These are phyloP conservation scores for Chenopodium formosanum DNA, from an alignment of 148 eudicot genomes.

Conservation along the genomic window DNA sequence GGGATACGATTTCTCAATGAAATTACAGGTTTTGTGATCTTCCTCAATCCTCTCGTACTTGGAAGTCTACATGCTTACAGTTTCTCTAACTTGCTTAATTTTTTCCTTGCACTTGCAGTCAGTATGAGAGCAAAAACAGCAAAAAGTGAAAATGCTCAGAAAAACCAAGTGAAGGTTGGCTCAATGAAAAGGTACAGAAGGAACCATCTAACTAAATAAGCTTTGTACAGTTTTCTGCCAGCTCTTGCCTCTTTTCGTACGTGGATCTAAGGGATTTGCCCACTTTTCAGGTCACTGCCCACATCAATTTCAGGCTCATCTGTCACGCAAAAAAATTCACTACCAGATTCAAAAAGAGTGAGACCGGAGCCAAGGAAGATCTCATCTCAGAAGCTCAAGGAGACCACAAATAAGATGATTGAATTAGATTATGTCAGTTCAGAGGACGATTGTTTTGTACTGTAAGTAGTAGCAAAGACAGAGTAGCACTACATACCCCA, in stretches of 20 bases:
- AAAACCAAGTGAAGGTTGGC: conserved; percentile 28
- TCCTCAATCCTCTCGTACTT: conserved; percentile 6
- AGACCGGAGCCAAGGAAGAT: conserved; percentile 42
- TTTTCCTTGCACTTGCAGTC: conserved; percentile 33
- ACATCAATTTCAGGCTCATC: conserved; percentile 33
- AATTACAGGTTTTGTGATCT: conserved; percentile 61
- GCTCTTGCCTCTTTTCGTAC: not conserved
- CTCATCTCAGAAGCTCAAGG: conserved; percentile 35
- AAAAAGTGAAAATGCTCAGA: conserved; percentile 31
- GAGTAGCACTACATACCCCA: not conserved
- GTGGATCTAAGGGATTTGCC: not conserved
- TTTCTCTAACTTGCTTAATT: not conserved
- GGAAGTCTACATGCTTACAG: not conserved
- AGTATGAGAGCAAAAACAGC: conserved; percentile 36
- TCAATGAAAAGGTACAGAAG: conserved; percentile 49
- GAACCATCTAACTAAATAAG: not conserved
- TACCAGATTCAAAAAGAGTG: conserved; percentile 53
- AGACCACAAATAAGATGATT: conserved; percentile 60
- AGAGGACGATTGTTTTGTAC: conserved; percentile 54
- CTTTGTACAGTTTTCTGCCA: not conserved
- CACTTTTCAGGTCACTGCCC: conserved; percentile 33
- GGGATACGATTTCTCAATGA: conserved; percentile 84
- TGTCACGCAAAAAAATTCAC: conserved; percentile 36
- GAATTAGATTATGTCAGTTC: conserved; percentile 78
- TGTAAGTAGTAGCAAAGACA: conserved; percentile 3